A percentile compares a stretch with the other conserved stretches of the same genome.
phyloP scores from a whole-genome alignment of 2,329 filamentous ascomycete species.

The Trichoderma oligosporum region DNA sequence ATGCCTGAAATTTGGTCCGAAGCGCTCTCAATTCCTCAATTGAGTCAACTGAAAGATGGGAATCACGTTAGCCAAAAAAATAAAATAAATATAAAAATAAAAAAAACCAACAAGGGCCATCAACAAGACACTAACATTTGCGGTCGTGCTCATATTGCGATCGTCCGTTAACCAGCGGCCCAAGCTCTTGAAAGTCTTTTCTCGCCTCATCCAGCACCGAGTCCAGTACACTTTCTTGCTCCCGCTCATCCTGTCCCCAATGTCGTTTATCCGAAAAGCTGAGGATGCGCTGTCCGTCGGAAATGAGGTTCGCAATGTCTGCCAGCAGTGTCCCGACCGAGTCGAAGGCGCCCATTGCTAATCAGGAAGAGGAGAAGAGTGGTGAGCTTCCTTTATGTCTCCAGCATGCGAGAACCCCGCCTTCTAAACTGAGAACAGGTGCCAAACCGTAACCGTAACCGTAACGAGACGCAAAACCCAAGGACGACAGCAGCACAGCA shows the following conservation, averaged over 20 bases:
- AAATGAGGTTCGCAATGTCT: slow-evolving; percentile 52
- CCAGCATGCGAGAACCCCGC: slow-evolving; percentile 14
- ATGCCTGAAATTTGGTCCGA: slow-evolving; percentile 44
- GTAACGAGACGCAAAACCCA: background rate
- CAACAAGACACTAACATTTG: slow-evolving; percentile 41
- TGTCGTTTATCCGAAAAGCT: slow-evolving; percentile 55
- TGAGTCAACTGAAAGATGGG: slow-evolving; percentile 44
- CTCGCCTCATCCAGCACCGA: slow-evolving; percentile 56
- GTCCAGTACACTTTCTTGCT: slow-evolving; percentile 54
- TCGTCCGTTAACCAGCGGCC: slow-evolving; percentile 52
- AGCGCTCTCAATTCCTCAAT: slow-evolving; percentile 48
- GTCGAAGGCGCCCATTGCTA: slow-evolving; percentile 41
- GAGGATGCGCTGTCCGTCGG: slow-evolving; percentile 52
- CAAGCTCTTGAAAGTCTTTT: slow-evolving; percentile 57
- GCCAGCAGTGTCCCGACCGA: slow-evolving; percentile 57
- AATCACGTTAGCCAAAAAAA: slow-evolving; percentile 4
- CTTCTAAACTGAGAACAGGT: background rate
- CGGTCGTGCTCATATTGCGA: slow-evolving; percentile 57
- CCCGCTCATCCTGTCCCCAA: slow-evolving; percentile 58
- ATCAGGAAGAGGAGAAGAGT: background rate
- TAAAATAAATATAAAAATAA: background rate
- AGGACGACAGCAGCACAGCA: background rate
- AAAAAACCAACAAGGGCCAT: background rate
- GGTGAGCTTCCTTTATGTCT: background rate
- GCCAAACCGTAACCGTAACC: background rate